Base-by-base conservation (phyloP, 2,329 filamentous ascomycete genomes). In the Delphinella strobiligena region DNA sequence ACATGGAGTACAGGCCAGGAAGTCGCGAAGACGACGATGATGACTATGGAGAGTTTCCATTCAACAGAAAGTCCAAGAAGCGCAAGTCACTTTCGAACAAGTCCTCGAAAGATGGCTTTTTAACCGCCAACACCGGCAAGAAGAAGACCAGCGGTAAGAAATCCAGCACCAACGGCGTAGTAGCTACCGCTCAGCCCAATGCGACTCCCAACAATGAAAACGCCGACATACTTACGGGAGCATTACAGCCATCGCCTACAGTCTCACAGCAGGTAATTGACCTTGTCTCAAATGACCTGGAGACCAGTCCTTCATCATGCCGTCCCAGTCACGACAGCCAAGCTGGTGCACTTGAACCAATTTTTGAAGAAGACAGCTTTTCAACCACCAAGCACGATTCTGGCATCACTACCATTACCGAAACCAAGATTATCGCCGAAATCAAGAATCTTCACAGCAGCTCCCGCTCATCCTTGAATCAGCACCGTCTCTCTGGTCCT, bases 321-420 rank as follows among this genome's bases (percentile, higher is more conserved):
- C 47, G 41, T 31, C 46, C 41, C 31, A 51, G 48, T 19, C 15
- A 51, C n/a, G 52, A 55, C 11, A 49, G 48, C 18, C 53, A 54
- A 19, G 45, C 45, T 29, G n/a, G n/a, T n/a, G 38, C 46, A 10
- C 51, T 59, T 16, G 52, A 58, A 37, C 54, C 54, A 4, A 48
- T 59, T 24, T 53, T 51, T 40, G 56, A 59, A 32, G 55, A 57
- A 41, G 53, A 41, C 17, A 39, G 37, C 18, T 31, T 34, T n/a
- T 30, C 31, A 16, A 8, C 30, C n/a, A 5, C 30, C 11, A 32
- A 32, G n/a, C 39, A 36, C 34, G 39, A 41, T 19, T 41, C 39
- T 18, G 39, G 33, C 33, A 33, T 37, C 4, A 27, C 29, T 14
- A 27, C 29, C 30, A 34, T 33, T 15, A 27, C 34, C 19, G 34